Evolutionary conservation across 1,284 basidiomycete species (phyloP), one percentile per base, ranked within the genome.

Genomic region (Rhodotorula glutinis): DNA sequence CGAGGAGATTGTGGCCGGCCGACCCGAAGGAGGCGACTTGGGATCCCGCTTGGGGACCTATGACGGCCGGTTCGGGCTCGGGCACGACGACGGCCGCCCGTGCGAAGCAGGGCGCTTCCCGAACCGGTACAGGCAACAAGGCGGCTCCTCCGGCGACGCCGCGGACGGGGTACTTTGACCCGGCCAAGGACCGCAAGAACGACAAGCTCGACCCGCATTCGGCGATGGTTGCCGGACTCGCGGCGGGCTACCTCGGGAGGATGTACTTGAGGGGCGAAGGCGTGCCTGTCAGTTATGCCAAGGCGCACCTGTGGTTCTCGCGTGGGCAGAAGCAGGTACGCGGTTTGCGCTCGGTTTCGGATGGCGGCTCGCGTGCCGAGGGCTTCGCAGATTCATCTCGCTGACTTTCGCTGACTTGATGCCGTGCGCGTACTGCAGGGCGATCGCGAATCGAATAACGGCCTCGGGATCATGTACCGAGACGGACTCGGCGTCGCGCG

Each of bases 221-320:
- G 3, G 79, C 86, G 2, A 85, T 85, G 27, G 87, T 87, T 69
- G 88, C 89, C 0, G 86, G 90, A 0, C 85, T 87, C 2, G 88
- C 90, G 57, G 91, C 92, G 8, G 89, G 85, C 3, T 94, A 89
- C 77, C 78, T 98, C 2, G 96, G 95, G 0, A 84, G 90, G 65
- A 97, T 98, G 92, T 91, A 90, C 74, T 80, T 99, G 49, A 83
- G 96, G 47, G 95, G 95, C 0, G 96, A 98, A 78, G 95, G 95
- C 14, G 87, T 92, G 30, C 87, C 87, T 75, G 63, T 67, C 30
- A 91, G 98, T 79, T 84, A 85, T 51, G 81, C 80, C 27, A 80
- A 86, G 66, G 96, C 95, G 19, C 91, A 87, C 80, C 85, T 95
- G 80, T 99, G 96, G 96, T 94, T 94, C 75, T 88, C 92, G 74